Evolutionary conservation across 306 rosid species (phyloP).

Genomic region (Leucaena leucocephala): DNA sequence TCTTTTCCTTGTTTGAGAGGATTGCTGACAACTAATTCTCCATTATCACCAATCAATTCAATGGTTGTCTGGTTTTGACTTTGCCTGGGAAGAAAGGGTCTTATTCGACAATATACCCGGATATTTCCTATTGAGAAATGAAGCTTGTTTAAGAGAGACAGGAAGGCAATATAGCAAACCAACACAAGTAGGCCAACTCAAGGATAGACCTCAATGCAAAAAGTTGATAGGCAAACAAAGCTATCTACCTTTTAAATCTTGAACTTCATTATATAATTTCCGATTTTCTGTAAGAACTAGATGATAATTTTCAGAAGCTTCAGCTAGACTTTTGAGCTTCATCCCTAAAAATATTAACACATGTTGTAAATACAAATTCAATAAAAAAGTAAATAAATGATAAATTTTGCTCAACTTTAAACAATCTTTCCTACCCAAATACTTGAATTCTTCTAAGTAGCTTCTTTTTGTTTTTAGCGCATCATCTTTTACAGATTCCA

Average conservation of each 20-base stretch:
- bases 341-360: conserved; percentile 43
- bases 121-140: conserved; percentile 71
- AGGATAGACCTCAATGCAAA: neutral
- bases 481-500: conserved; percentile 71
- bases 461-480: conserved; percentile 64
- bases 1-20: conserved; percentile 94
- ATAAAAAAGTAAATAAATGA: conserved; percentile 24
- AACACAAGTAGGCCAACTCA: conserved; percentile 21
- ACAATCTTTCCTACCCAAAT: conserved; percentile 65
- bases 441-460: conserved; percentile 68
- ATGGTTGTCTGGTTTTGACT: conserved; percentile 72
- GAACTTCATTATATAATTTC: conserved; percentile 91
- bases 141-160: conserved; percentile 14
- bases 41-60: conserved; percentile 88
- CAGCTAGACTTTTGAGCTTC: conserved; percentile 82
- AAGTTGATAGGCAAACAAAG: conserved; percentile 1
- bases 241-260: conserved; percentile 85
- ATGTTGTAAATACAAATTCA: conserved; percentile 30
- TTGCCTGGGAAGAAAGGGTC: conserved; percentile 98
- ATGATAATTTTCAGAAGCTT: conserved; percentile 91
- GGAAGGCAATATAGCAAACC: conserved; percentile 20
- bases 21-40: conserved; percentile 78
- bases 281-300: conserved; percentile 83
- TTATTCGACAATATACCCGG: conserved; percentile 92
- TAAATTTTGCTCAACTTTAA: conserved; percentile 24